phyloP scores from a whole-genome alignment of 2,329 filamentous ascomycete genomes.

The Calycina marina region DNA sequence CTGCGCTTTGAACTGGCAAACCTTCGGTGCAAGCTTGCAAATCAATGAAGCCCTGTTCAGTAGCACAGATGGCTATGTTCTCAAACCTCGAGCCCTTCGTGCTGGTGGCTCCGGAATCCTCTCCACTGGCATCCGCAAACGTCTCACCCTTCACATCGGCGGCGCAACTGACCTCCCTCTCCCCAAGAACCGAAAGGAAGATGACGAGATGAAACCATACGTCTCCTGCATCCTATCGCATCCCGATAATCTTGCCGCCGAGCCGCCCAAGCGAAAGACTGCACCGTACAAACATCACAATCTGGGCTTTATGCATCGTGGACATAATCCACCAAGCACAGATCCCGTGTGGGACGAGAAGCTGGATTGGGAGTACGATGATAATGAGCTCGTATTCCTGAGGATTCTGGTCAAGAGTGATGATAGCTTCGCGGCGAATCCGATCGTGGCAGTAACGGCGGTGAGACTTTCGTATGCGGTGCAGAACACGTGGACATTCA shows the following conservation, averaged over 20 bases:
- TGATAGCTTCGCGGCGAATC: constrained; percentile 45
- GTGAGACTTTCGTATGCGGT: constrained; percentile 42
- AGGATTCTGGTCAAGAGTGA: constrained; percentile 54
- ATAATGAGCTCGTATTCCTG: constrained; percentile 50
- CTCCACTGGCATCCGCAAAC: constrained; percentile 30
- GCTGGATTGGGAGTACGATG: constrained; percentile 53
- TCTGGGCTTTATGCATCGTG: constrained; percentile 39
- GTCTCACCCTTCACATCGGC: constrained; percentile 41
- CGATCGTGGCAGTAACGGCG: constrained; percentile 44
- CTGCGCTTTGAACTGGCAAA: constrained; percentile 57
- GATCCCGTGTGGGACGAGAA: constrained; percentile 53
- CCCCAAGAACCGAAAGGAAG: constrained; percentile 32
- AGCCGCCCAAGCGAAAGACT: constrained; percentile 47
- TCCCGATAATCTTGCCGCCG: constrained; percentile 33
- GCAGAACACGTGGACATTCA: constrained; percentile 46
- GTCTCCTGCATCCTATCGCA: constrained; percentile 50
- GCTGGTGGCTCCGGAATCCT: constrained; percentile 36
- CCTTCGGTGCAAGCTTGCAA: constrained; percentile 49
- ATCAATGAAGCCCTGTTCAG: constrained; percentile 54
- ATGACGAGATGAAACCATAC: constrained; percentile 47
- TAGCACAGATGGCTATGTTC: constrained; percentile 48
- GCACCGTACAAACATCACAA: constrained; percentile 43
- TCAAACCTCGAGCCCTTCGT: constrained; percentile 48
- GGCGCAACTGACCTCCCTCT: constrained; percentile 48
- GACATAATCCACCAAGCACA: constrained; percentile 41